Percentiles rank a stretch among this genome's conserved stretches.
phyloP scores from a whole-genome alignment of 2,329 filamentous ascomycete genomes.

The Pseudovirgaria hyperparasitica region DNA sequence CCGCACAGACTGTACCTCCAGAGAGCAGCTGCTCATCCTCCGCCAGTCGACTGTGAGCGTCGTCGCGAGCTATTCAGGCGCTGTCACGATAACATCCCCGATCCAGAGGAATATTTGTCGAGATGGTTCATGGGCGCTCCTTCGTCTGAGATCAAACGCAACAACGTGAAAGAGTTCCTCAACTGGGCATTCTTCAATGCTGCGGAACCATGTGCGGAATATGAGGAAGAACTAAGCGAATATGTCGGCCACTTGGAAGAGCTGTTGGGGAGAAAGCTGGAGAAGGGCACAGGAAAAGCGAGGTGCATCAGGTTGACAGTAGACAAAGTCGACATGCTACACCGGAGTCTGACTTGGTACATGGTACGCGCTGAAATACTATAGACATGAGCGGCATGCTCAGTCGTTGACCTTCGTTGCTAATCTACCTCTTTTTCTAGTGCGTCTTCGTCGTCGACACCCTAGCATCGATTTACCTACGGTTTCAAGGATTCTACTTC shows the following conservation, averaged over 20 bases:
- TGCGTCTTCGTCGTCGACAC: conserved; percentile 41
- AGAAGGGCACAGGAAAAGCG: conserved; percentile 42
- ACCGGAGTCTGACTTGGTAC: conserved; percentile 55
- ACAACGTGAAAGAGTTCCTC: conserved; percentile 56
- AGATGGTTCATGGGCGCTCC: conserved; percentile 55
- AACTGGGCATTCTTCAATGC: conserved; percentile 55
- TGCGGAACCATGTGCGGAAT: conserved; percentile 24
- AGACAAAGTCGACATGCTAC: conserved; percentile 48
- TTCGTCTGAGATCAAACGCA: conserved; percentile 44
- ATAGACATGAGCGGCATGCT: conserved; percentile 1
- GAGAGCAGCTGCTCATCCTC: conserved; percentile 37
- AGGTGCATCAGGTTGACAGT: conserved; percentile 50
- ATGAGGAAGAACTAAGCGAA: conserved; percentile 40
- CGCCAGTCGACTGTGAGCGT: conserved; percentile 30
- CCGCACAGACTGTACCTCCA: conserved; percentile 41
- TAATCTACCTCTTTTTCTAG: conserved; percentile 12
- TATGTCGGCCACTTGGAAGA: conserved; percentile 43
- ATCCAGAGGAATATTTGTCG: conserved; percentile 44
- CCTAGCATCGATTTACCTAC: conserved; percentile 27
- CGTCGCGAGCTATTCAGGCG: conserved; percentile 44
- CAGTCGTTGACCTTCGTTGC: no score
- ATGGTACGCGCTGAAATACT: conserved; percentile 26
- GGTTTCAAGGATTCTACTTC: conserved; percentile 39
- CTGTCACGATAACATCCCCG: conserved; percentile 42
- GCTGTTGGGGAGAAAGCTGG: conserved; percentile 37